Evolutionary conservation across 2,329 filamentous ascomycete species (phyloP).

Genomic region (Metarhizium album): DNA sequence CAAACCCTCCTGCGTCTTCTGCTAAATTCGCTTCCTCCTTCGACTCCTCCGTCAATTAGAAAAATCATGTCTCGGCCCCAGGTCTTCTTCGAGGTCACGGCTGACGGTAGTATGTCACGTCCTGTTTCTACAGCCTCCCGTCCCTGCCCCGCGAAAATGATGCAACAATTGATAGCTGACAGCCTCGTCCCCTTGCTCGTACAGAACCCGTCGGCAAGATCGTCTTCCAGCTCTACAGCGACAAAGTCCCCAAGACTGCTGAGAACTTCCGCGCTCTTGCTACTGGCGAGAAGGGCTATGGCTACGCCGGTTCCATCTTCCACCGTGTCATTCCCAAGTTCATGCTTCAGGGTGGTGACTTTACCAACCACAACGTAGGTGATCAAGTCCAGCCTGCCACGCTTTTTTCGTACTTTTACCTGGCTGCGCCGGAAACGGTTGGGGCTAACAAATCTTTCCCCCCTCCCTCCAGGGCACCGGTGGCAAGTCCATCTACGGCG

Average conservation of each 20-base stretch:
- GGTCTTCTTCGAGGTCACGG: slow-evolving; percentile 10
- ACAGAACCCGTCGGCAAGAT: slow-evolving; percentile 49
- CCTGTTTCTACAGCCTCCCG: background rate
- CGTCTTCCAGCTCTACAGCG: slow-evolving; percentile 80
- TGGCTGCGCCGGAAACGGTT: no score
- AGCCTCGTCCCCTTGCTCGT: background rate
- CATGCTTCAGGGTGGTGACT: slow-evolving; percentile 96
- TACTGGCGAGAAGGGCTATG: slow-evolving; percentile 70
- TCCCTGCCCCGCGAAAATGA: background rate
- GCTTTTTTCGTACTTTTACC: no score
- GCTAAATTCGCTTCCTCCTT: background rate
- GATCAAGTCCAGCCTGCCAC: background rate
- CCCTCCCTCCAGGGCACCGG: slow-evolving; percentile 10
- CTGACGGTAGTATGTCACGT: slow-evolving; percentile 9
- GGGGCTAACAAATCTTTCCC: no score
- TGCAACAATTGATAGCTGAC: background rate
- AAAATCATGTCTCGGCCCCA: slow-evolving; percentile 2
- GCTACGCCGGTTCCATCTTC: slow-evolving; percentile 76
- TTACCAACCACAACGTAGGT: slow-evolving; percentile 76
- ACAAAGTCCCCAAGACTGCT: slow-evolving; percentile 78
- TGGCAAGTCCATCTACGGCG: slow-evolving; percentile 13
- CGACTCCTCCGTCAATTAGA: background rate
- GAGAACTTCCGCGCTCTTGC: slow-evolving; percentile 79
- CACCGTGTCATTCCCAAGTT: slow-evolving; percentile 88
- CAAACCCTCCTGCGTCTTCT: background rate